Percentiles rank a stretch among this genome's conserved stretches.
These are phyloP conservation scores for Candida sp. DNA, from an alignment of 1,139 yeast genomes.

Conservation along the genomic window DNA sequence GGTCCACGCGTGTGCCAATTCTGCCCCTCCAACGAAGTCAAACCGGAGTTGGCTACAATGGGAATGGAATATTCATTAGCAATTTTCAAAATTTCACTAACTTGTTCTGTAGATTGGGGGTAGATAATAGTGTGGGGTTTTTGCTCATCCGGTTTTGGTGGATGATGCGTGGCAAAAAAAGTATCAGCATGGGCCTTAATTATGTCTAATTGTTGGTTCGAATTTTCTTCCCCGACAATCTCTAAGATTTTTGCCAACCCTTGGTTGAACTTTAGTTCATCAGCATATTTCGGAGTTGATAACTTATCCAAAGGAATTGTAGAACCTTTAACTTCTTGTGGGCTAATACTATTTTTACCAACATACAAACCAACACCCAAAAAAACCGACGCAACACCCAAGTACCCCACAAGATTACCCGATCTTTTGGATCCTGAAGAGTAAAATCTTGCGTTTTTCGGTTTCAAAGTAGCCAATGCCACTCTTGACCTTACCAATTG, in stretches of 20 bases:
- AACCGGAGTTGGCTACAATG: conserved; percentile 73
- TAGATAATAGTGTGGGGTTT: conserved; percentile 58
- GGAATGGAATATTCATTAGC: conserved; percentile 64
- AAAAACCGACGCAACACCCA: conserved; percentile 1
- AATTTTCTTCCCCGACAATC: conserved; percentile 13
- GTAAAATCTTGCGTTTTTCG: neutral
- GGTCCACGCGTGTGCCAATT: conserved; percentile 67
- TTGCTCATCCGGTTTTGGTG: conserved; percentile 45
- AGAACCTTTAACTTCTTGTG: conserved; percentile 5
- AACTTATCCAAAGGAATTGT: conserved; percentile 13
- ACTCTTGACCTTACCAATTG: neutral
- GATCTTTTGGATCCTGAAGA: neutral
- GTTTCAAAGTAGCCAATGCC: neutral
- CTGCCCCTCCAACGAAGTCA: conserved; percentile 82
- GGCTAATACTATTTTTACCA: neutral
- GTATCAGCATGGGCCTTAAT: conserved; percentile 56
- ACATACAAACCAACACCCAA: conserved; percentile 5
- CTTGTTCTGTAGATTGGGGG: conserved; percentile 64
- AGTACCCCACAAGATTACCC: neutral
- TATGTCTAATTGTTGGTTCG: conserved; percentile 31
- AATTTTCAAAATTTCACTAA: conserved; percentile 55
- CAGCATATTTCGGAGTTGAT: conserved; percentile 13
- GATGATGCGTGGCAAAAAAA: conserved; percentile 63
- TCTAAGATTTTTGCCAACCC: conserved; percentile 11
- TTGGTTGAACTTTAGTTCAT: conserved; percentile 9